These are phyloP conservation scores for Porphyra umbilicalis DNA, from an alignment of 31 red algal species.

Conservation along the genomic window DNA sequence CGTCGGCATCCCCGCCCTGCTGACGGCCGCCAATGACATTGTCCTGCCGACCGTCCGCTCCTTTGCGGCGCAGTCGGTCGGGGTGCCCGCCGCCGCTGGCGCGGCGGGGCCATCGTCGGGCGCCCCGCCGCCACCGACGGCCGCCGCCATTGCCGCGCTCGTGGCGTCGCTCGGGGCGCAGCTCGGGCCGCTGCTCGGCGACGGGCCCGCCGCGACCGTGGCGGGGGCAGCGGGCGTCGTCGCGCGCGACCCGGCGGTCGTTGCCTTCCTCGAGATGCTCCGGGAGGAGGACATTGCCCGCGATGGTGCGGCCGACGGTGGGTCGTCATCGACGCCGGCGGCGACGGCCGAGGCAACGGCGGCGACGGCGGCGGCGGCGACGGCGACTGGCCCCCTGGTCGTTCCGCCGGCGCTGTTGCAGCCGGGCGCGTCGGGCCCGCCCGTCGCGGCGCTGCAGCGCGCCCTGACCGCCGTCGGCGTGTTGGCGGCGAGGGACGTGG, in stretches of 20 bases:
- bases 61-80: neutral
- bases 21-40: neutral
- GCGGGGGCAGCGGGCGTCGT: neutral
- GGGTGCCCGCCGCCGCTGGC: neutral
- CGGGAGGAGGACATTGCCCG: slow-evolving; percentile 2
- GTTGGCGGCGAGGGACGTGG: neutral
- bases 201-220: neutral
- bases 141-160: neutral
- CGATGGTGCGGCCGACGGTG: neutral
- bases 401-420: neutral
- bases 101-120: neutral
- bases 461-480: neutral
- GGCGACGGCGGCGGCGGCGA: neutral
- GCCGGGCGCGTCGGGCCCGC: neutral
- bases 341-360: neutral
- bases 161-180: neutral
- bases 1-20: neutral
- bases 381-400: neutral
- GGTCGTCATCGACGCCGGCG: too few relatives aligned
- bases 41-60: neutral
- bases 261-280: neutral
- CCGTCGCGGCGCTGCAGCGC: neutral
- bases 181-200: neutral
- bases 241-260: neutral
- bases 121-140: neutral